Evolutionary conservation across 2,329 filamentous ascomycete genomes (phyloP).

Genomic region (Ophiosphaerella korrae): DNA sequence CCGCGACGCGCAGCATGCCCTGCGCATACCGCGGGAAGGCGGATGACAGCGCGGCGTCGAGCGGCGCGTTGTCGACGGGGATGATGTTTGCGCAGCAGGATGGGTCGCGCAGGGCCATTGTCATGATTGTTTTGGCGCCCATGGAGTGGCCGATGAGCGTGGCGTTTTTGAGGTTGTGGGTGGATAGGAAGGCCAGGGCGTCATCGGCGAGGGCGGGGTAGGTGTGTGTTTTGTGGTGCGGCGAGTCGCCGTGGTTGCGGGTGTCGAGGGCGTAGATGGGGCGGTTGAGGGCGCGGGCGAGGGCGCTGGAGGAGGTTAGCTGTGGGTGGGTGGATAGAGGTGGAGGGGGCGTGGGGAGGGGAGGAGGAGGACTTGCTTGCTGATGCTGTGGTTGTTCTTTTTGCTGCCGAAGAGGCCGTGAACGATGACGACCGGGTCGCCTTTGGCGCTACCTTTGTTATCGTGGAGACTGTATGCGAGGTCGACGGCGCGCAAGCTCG

Average conservation of each 20-base stretch:
- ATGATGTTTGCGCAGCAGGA: constrained; percentile 72
- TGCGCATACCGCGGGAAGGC: constrained; percentile 81
- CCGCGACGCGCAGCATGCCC: constrained; percentile 83
- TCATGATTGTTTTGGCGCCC: constrained; percentile 95
- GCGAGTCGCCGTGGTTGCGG: constrained; percentile 90
- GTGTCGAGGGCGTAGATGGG: constrained; percentile 86
- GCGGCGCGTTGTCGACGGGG: constrained; percentile 88
- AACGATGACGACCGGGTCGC: constrained; percentile 80
- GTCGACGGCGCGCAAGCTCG: constrained; percentile 29
- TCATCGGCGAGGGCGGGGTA: constrained; percentile 84
- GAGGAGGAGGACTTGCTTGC: constrained; percentile 66
- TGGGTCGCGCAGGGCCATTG: constrained; percentile 74
- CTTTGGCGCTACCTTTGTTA: constrained; percentile 41
- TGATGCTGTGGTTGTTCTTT: constrained; percentile 91
- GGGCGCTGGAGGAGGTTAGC: constrained; percentile 58
- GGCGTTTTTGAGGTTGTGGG: constrained; percentile 70
- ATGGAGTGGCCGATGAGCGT: constrained; percentile 94
- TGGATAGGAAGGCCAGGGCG: constrained; percentile 75
- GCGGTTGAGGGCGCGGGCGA: constrained; percentile 80
- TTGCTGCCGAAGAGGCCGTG: constrained; percentile 95
- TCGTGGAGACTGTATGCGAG: constrained; percentile 45
- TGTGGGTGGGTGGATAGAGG: not conserved
- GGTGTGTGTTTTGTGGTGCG: constrained; percentile 76
- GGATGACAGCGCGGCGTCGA: constrained; percentile 75
- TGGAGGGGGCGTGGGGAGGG: not conserved